Base-by-base conservation (phyloP, 306 rosid genomes). In the Malus orientalis region DNA sequence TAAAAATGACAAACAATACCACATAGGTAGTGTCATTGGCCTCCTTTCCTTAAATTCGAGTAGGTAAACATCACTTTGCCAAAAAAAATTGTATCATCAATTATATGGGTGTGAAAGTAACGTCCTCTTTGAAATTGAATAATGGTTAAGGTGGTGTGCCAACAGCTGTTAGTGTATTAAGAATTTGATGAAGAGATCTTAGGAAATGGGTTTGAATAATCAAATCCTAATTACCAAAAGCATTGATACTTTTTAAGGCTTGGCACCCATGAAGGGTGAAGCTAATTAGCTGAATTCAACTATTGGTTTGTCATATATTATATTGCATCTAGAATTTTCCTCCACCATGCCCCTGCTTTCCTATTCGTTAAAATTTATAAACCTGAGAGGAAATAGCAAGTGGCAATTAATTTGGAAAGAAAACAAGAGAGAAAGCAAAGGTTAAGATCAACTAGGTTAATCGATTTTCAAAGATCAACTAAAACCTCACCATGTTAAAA, bases 251-350 rank as follows among this genome's bases (percentile, higher is more conserved):
- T 3, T 67, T 59, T 53, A 14, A 67, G 45, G 14, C 64, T 45
- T 59, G 74, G 63, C 64, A 53, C 54, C 58, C 79, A 73, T 32
- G 65, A 68, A 78, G 53, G 49, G 33, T 49, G 79, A 70, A 78
- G 63, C 74, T 65, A 60, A 81, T 30, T 71, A 57, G 59, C 57
- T 70, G 49, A 36, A 69, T 80, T 57, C 53, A 27, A 6, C 8
- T 40, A 4, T 3, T 53, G 44, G 16, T n/a, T 59, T 18, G 23
- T 27, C 2, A 36, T 25, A 67, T 23, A 54, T n/a, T 18, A 14
- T 33, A 59, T 9, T 69, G 14, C 10, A 65, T 19, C 70, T 40
- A n/a, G 25, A 72, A 40, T 40, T 61, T 25, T 62, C 76, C 72
- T 14, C 63, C 70, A 33, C 33, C 63, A 60, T 70, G 16, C 42